phyloP scores from a whole-genome alignment of 2,329 filamentous ascomycete species.

The Seiridium cupressi region DNA sequence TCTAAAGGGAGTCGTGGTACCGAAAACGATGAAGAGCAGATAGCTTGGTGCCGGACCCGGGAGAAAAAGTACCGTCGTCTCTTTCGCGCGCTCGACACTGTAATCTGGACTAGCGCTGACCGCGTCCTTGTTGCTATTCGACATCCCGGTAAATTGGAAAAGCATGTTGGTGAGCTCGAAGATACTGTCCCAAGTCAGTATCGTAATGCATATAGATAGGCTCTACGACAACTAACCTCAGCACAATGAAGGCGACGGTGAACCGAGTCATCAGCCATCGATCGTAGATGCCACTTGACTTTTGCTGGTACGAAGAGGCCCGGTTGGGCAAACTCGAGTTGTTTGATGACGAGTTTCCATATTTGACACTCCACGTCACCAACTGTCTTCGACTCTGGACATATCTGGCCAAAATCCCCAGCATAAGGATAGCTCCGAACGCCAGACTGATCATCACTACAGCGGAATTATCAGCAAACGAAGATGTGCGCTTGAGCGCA shows the following conservation, averaged over 20 bases:
- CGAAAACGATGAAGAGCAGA: conserved; percentile 37
- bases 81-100: conserved; percentile 25
- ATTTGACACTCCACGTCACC: conserved; percentile 28
- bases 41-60: conserved; percentile 36
- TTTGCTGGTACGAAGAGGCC: background rate
- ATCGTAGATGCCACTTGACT: conserved; percentile 36
- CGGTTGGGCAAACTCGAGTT: background rate
- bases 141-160: conserved; percentile 22
- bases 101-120: conserved; percentile 27
- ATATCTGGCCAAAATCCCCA: conserved; percentile 40
- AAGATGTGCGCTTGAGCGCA: background rate
- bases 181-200: conserved; percentile 28
- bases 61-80: conserved; percentile 33
- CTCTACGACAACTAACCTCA: conserved; percentile 27
- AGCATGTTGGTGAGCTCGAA: conserved; percentile 31
- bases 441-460: conserved; percentile 38
- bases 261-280: conserved; percentile 43
- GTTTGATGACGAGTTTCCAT: conserved; percentile 18
- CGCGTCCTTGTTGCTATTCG: conserved; percentile 26
- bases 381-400: conserved; percentile 34
- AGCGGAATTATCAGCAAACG: background rate
- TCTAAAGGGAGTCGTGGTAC: conserved; percentile 35
- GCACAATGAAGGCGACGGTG: conserved; percentile 38
- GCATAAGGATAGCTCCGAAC: conserved; percentile 31
- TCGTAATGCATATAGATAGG: conserved; percentile 14